Conservation (phyloP, 2,329 filamentous ascomycete genomes). For the Metarhizium sp. region DNA sequence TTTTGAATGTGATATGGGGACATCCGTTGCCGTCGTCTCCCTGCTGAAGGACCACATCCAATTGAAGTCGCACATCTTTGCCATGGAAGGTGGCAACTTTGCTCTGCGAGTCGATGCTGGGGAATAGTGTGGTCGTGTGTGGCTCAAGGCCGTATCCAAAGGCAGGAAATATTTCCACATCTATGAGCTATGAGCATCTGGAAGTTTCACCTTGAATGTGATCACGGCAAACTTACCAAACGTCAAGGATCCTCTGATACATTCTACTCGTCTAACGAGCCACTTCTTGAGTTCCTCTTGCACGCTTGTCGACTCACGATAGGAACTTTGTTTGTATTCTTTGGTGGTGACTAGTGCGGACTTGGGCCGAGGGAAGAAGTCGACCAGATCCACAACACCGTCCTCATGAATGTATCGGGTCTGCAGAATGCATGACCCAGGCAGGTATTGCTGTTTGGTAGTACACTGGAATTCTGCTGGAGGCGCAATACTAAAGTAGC, state of each 20-base stretch:
- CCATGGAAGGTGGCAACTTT: slow-evolving; percentile 57
- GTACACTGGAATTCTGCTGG: slow-evolving; percentile 43
- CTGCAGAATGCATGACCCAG: slow-evolving; percentile 65
- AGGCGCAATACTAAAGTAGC: slow-evolving; percentile 60
- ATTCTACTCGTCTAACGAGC: slow-evolving; percentile 64
- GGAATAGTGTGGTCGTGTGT: slow-evolving; percentile 50
- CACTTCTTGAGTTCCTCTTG: slow-evolving; percentile 59
- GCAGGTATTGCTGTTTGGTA: slow-evolving; percentile 70
- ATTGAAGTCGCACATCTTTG: slow-evolving; percentile 48
- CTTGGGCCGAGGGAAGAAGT: slow-evolving; percentile 67
- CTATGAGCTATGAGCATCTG: slow-evolving; percentile 17
- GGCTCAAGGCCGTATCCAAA: slow-evolving; percentile 59
- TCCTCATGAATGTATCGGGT: slow-evolving; percentile 71
- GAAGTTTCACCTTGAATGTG: background rate
- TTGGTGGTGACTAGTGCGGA: slow-evolving; percentile 42
- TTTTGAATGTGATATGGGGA: slow-evolving; percentile 46
- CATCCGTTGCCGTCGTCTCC: slow-evolving; percentile 31
- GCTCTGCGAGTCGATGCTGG: slow-evolving; percentile 33
- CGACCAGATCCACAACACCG: slow-evolving; percentile 62
- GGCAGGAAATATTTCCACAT: slow-evolving; percentile 63
- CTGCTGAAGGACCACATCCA: slow-evolving; percentile 58
- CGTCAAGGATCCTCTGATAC: slow-evolving; percentile 56
- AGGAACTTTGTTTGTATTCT: slow-evolving; percentile 38
- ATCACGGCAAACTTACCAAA: slow-evolving; percentile 32
- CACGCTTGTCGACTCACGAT: slow-evolving; percentile 42